Conservation (phyloP, 768 basidiomycete species). For the Rhizopogon rudus region DNA sequence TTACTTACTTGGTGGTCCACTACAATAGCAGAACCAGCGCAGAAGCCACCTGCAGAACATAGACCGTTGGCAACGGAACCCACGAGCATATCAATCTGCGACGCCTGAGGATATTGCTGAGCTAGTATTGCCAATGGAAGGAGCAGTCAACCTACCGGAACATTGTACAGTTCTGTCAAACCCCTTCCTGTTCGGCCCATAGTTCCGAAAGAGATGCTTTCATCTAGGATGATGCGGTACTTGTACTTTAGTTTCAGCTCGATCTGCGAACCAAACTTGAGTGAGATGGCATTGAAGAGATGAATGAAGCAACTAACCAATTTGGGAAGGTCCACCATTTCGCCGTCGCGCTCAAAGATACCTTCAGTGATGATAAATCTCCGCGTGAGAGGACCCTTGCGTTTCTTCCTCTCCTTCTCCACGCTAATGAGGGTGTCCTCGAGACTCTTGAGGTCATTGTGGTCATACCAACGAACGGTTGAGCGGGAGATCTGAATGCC, state of each 20-base stretch:
- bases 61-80: slow-evolving; percentile 86
- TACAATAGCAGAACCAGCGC: slow-evolving; percentile 79
- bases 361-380: slow-evolving; percentile 97
- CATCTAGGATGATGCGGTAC: slow-evolving; percentile 92
- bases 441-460: slow-evolving; percentile 88
- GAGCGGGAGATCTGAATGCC: slow-evolving; percentile 92
- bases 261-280: slow-evolving; percentile 45
- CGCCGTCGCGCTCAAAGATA: slow-evolving; percentile 92
- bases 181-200: slow-evolving; percentile 94
- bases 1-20: slow-evolving; percentile 77
- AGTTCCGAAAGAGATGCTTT: slow-evolving; percentile 88
- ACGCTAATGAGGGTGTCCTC: slow-evolving; percentile 82
- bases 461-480: slow-evolving; percentile 93
- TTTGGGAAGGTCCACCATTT: slow-evolving; percentile 88
- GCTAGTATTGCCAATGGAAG: not conserved
- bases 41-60: slow-evolving; percentile 88
- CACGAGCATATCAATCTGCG: slow-evolving; percentile 91
- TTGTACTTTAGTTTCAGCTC: slow-evolving; percentile 96
- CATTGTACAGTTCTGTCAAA: slow-evolving; percentile 90
- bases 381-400: slow-evolving; percentile 74
- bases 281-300: not conserved
- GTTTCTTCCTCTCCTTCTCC: slow-evolving; percentile 87
- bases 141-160: slow-evolving; percentile 58
- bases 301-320: slow-evolving; percentile 49
- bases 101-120: slow-evolving; percentile 44